Conservation (phyloP, 1,284 basidiomycete species). For the Hymenochaete sp. region DNA sequence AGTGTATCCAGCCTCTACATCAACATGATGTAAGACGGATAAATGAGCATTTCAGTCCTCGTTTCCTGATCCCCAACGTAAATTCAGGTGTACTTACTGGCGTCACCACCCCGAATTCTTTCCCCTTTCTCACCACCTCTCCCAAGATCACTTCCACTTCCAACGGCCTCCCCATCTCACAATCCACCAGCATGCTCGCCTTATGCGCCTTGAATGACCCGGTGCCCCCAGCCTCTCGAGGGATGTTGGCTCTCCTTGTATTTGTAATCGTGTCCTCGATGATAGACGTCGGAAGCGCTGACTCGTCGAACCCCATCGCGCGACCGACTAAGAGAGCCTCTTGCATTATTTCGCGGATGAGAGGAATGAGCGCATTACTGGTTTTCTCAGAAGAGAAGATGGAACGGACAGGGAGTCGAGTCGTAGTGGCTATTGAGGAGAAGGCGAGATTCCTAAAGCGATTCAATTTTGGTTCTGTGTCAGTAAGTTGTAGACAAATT, state of each 20-base stretch:
- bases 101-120: constrained; percentile 35
- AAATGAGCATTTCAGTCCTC: too few species aligned
- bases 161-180: constrained; percentile 44
- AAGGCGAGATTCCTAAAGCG: constrained; percentile 43
- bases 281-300: constrained; percentile 25
- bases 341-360: constrained; percentile 30
- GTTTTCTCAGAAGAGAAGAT: constrained; percentile 42
- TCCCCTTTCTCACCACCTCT: constrained; percentile 47
- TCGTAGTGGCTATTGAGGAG: constrained; percentile 44
- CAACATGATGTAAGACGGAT: neutral
- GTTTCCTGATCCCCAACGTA: too few species aligned
- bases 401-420: constrained; percentile 40
- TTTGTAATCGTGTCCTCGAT: constrained; percentile 25
- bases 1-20: constrained; percentile 41
- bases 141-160: constrained; percentile 62
- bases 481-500: too few species aligned
- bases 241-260: constrained; percentile 22
- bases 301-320: constrained; percentile 25
- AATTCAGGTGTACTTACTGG: constrained; percentile 35
- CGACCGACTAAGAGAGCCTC: constrained; percentile 29
- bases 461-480: too few species aligned
- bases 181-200: constrained; percentile 48
- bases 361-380: constrained; percentile 29
- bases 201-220: constrained; percentile 30
- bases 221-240: too few species aligned